Evolutionary conservation across 208 protist genomes (phyloP), one percentile per base, ranked within the genome.

Genomic region (Angomonas ambiguus): DNA sequence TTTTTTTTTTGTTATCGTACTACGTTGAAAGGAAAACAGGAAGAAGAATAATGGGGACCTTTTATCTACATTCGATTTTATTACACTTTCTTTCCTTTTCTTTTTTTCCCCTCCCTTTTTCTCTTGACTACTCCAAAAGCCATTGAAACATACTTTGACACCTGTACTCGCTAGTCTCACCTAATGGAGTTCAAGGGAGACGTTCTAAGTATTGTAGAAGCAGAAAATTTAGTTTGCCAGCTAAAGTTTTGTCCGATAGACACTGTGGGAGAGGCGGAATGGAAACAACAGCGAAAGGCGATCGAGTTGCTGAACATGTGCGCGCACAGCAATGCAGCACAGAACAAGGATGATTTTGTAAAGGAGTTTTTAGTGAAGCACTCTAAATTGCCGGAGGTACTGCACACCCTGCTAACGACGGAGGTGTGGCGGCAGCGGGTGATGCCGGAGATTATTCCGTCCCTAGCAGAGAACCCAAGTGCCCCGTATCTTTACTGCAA

Each of bases 221-320:
- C 83, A 28, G 86, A 95, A 71, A 76, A 85, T 45, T 31, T 83
- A 51, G 72, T 95, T 13, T 79, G 80, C 0, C 75, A 93, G 51
- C 77, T 95, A 56, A 75, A 81, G 28, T 59, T 80, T 25, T 83
- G 95, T 48, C 28, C 79, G 0, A 55, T 96, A 1, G 69, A 72
- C 28, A 68, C 91, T 30, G 72, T 96, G 3, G 88, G 87, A 20
- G 85, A 74, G 1, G 62, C 74, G 18, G 76, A 75, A 42, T 97
- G 92, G 92, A 94, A 95, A 59, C 53, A 69, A 18, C 89, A 97
- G 59, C 86, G 89, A 1, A 78, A 84, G 63, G 68, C 71, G 8
- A 56, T 95, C 18, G 89, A 97, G 68, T 72, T 79, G 8, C 81
- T 97, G 22, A 97, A 97, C 77, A 93, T 93, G 82, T 93, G 87